Evolutionary conservation across 768 basidiomycete species (phyloP).

Genomic region (Zangia roseola): DNA sequence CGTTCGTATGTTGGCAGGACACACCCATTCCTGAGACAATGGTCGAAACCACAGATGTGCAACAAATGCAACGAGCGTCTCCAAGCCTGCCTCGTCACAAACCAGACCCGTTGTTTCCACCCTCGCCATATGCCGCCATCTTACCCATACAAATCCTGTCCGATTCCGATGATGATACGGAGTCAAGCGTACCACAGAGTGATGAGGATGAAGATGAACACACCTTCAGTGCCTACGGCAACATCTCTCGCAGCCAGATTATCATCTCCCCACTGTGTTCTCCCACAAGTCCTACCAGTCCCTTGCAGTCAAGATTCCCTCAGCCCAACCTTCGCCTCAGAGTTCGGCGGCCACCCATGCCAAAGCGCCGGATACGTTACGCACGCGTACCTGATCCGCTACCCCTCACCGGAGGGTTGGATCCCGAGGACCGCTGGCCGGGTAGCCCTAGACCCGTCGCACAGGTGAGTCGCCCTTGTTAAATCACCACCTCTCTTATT

Average conservation of each 20-base stretch:
- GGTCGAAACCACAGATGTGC: neutral
- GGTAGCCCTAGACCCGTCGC: slow-evolving; percentile 10
- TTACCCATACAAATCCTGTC: neutral
- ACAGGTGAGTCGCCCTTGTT: slow-evolving; percentile 14
- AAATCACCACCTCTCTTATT: neutral
- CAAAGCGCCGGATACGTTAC: slow-evolving; percentile 20
- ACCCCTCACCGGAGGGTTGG: neutral
- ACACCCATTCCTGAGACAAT: too few species aligned
- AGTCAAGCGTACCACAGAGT: neutral
- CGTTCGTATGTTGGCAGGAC: too few species aligned
- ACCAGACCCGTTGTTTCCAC: neutral
- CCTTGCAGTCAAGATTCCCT: neutral
- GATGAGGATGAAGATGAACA: slow-evolving; percentile 34
- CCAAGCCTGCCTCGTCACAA: neutral
- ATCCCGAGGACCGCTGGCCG: slow-evolving; percentile 11
- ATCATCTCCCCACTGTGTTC: slow-evolving; percentile 31
- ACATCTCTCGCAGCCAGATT: slow-evolving; percentile 41
- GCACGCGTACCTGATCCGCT: slow-evolving; percentile 9
- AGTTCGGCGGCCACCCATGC: slow-evolving; percentile 28
- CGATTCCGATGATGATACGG: neutral
- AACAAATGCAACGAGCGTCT: neutral
- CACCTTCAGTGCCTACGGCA: slow-evolving; percentile 44
- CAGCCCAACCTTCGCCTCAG: slow-evolving; percentile 25
- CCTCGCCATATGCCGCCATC: neutral
- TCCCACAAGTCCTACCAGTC: neutral